These are phyloP conservation scores for Celoporthe dispersa DNA, from an alignment of 2,329 filamentous ascomycete species.

Conservation along the genomic window DNA sequence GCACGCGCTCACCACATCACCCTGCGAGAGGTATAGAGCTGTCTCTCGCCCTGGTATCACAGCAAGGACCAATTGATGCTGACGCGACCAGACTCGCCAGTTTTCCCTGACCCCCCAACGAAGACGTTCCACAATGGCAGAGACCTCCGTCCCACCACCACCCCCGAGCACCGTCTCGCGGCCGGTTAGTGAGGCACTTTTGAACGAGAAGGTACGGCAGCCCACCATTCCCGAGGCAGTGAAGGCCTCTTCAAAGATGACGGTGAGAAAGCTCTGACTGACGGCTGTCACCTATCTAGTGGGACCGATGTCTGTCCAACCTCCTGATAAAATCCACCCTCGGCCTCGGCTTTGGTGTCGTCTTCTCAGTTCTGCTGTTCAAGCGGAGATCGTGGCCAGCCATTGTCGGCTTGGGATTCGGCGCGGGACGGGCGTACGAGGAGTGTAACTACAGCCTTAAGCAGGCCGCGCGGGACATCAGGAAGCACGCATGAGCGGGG, in stretches of 20 bases:
- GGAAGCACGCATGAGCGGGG: slow-evolving; percentile 51
- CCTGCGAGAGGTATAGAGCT: slow-evolving; percentile 25
- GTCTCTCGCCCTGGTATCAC: neutral
- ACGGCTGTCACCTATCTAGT: slow-evolving; percentile 61
- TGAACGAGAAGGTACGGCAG: slow-evolving; percentile 91
- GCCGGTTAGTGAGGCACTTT: slow-evolving; percentile 94
- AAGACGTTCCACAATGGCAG: slow-evolving; percentile 52
- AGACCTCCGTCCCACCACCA: slow-evolving; percentile 57
- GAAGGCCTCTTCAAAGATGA: neutral
- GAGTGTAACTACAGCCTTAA: slow-evolving; percentile 88
- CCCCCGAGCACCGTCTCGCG: slow-evolving; percentile 71
- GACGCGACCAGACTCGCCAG: slow-evolving; percentile 17
- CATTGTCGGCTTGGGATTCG: slow-evolving; percentile 92
- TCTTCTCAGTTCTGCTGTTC: slow-evolving; percentile 98
- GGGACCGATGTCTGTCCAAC: slow-evolving; percentile 98
- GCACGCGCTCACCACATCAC: slow-evolving; percentile 28
- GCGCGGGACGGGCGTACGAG: slow-evolving; percentile 95
- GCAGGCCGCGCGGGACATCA: slow-evolving; percentile 62
- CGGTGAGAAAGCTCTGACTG: slow-evolving; percentile 12
- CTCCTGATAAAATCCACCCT: slow-evolving; percentile 95
- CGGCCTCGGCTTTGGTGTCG: slow-evolving; percentile 94
- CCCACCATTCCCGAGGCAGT: neutral
- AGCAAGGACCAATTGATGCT: slow-evolving; percentile 31
- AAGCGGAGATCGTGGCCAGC: slow-evolving; percentile 98
- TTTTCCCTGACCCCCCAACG: slow-evolving; percentile 7